A percentile compares a stretch with the other conserved stretches of the same genome.
These are phyloP conservation scores for Spergularia marina DNA, from an alignment of 148 eudicot genomes.

Conservation along the genomic window DNA sequence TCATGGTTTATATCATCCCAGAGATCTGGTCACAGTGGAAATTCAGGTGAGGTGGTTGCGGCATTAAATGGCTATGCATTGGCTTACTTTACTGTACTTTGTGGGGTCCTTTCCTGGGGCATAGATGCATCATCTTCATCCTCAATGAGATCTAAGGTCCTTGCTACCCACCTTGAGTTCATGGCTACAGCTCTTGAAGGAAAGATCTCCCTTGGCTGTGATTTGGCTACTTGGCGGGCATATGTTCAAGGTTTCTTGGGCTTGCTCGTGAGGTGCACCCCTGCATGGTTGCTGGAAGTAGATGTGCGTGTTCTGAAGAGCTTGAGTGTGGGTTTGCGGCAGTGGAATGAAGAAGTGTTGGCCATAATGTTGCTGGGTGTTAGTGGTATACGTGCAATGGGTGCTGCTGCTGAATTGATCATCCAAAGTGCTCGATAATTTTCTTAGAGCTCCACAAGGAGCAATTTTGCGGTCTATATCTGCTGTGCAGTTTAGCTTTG, in stretches of 20 bases:
- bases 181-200: slow-evolving; percentile 79
- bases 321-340: slow-evolving; percentile 63
- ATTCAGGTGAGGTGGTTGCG: slow-evolving; percentile 46
- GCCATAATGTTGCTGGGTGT: slow-evolving; percentile 63
- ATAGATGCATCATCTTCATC: slow-evolving; percentile 39
- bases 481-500: neutral
- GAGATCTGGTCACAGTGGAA: slow-evolving; percentile 32
- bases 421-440: slow-evolving; percentile 27
- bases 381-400: slow-evolving; percentile 64
- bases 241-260: slow-evolving; percentile 77
- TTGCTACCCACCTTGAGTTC: slow-evolving; percentile 60
- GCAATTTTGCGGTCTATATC: slow-evolving; percentile 12
- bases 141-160: slow-evolving; percentile 46
- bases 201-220: slow-evolving; percentile 78
- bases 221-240: slow-evolving; percentile 69
- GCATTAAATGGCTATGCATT: slow-evolving; percentile 75
- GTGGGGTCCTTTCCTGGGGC: slow-evolving; percentile 85
- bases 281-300: slow-evolving; percentile 64
- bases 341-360: slow-evolving; percentile 72
- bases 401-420: slow-evolving; percentile 84
- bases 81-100: slow-evolving; percentile 74
- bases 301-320: slow-evolving; percentile 65
- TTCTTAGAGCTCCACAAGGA: neutral
- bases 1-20: slow-evolving; percentile 82
- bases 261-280: slow-evolving; percentile 73